phyloP scores from a whole-genome alignment of 1,284 basidiomycete genomes.

The Marasmius sp. region DNA sequence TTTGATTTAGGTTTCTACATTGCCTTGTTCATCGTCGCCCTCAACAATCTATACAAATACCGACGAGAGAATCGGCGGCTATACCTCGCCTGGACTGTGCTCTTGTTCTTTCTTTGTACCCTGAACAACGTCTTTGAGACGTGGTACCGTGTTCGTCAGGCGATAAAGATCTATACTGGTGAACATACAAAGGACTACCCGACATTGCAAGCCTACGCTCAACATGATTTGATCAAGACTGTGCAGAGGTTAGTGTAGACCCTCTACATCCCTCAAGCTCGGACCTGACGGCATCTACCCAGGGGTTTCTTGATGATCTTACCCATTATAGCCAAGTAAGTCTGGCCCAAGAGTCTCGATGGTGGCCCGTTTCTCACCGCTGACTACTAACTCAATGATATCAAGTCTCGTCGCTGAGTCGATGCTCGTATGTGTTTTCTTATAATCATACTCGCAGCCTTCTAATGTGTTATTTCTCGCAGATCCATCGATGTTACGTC shows the following conservation, averaged over 20 bases:
- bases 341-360: neutral
- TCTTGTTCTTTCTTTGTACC: constrained; percentile 2
- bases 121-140: constrained; percentile 2
- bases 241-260: neutral
- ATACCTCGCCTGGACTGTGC: constrained; percentile 1
- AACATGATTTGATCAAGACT: constrained; percentile 1
- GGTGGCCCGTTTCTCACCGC: neutral
- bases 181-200: constrained; percentile 4
- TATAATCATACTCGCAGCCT: neutral
- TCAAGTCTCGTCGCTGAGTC: neutral
- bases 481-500: constrained; percentile 3
- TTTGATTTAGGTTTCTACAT: neutral
- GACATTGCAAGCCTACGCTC: neutral
- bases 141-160: constrained; percentile 3
- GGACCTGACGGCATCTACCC: neutral
- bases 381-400: neutral
- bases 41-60: constrained; percentile 1
- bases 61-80: neutral
- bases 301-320: constrained; percentile 3
- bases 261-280: neutral
- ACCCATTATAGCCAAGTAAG: constrained; percentile 1
- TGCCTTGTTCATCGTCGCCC: neutral
- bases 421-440: neutral
- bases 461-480: neutral
- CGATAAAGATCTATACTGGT: constrained; percentile 2